phyloP scores from a whole-genome alignment of 306 rosid genomes.

The Vigna radiata region DNA sequence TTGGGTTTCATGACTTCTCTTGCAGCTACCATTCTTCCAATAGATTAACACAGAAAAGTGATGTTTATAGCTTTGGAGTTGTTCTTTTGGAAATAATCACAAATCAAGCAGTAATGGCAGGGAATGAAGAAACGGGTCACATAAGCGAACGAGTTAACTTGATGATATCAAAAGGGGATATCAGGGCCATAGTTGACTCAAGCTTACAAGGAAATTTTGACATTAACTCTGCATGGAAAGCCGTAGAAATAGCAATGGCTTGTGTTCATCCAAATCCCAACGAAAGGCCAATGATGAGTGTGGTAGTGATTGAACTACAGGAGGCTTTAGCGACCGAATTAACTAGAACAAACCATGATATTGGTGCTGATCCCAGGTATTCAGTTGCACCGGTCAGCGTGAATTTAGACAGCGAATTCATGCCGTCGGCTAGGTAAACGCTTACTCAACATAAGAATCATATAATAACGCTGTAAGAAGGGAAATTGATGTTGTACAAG shows the following conservation, averaged over 20 bases:
- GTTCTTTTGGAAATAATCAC: slow-evolving; percentile 61
- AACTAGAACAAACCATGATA: background rate
- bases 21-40: too few relatives aligned
- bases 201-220: slow-evolving; percentile 41
- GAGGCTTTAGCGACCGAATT: slow-evolving; percentile 45
- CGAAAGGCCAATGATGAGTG: slow-evolving; percentile 53
- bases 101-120: slow-evolving; percentile 39
- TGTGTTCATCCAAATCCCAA: slow-evolving; percentile 40
- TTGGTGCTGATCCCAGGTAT: background rate
- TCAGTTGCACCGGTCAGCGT: background rate
- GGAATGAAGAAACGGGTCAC: slow-evolving; percentile 34
- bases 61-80: slow-evolving; percentile 64
- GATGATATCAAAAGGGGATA: slow-evolving; percentile 44
- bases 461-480: background rate
- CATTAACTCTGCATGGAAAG: slow-evolving; percentile 53
- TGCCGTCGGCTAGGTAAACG: slow-evolving; percentile 15
- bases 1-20: too few relatives aligned
- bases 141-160: slow-evolving; percentile 50
- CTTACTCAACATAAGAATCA: background rate
- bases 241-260: slow-evolving; percentile 53
- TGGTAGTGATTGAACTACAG: slow-evolving; percentile 45
- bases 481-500: background rate
- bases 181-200: slow-evolving; percentile 48
- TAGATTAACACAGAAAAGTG: slow-evolving; percentile 58
- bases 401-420: background rate